Base-by-base conservation (phyloP, 768 basidiomycete genomes). In the Scleroderma citrinum region DNA sequence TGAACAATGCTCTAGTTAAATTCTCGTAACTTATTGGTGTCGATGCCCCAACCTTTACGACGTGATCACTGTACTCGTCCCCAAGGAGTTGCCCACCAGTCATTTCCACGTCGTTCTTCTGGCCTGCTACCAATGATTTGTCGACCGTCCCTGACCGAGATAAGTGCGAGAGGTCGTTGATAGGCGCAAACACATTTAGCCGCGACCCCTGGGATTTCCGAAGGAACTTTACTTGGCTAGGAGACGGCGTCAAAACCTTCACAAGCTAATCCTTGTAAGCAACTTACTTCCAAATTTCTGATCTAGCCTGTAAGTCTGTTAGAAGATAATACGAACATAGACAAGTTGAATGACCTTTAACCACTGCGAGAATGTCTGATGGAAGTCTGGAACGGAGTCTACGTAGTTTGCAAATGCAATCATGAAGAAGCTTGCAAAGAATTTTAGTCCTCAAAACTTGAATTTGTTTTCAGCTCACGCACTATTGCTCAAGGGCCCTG, bases 1-100 rank as follows among this genome's bases (percentile, higher is more conserved):
- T 26, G 37, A 51, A n/a, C n/a, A 20, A 36, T 16, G 47, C 1
- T 19, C 38, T 0, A 11, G 13, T 43, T 46, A 41, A 29, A 41
- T 36, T 17, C 24, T 40, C 23, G 13, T 39, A 45, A 37, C 45
- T 29, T 16, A 14, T 23, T 24, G 40, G n/a, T 2, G 13, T 23
- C 45, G 38, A 14, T 21, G 19, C 47, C 39, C 74, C 24, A 50
- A 88, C 90, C 76, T 87, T 87, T 29, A 99, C 82, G 39, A 98
- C 92, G 63, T 94, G 90, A 36, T 90, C 87, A 3, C 91, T 92
- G 72, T 92, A 98, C 64, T 99, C 96, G 61, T 97, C 94, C 5
- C 92, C 95, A 1, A 94, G 71, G 38, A 96, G 80, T 61, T 86
- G 88, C 0, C 90, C 92, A 10, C 92, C 92, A 19, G 79, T 69